Base-by-base conservation (phyloP, 2,329 filamentous ascomycete genomes). In the Fusarium algeriense region DNA sequence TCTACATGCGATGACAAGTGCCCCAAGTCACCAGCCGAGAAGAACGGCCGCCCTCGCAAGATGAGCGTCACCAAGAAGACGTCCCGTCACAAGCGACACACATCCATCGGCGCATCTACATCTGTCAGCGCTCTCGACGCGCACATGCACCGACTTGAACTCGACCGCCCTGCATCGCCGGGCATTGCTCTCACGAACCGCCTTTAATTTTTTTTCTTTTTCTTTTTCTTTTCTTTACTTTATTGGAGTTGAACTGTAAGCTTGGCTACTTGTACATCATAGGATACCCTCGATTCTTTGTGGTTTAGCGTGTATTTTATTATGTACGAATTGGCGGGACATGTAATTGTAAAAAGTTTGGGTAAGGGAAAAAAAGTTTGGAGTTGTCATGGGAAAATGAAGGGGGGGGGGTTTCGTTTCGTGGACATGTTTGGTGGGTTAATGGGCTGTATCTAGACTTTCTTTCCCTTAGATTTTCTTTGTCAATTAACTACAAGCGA, bases 1-100 rank as follows among this genome's bases (percentile, higher is more conserved):
- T 41, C 56, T 7, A 60, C 64, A 0, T 44, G 56, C n/a, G 75
- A 76, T 23, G 70, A 73, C 9, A 76, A 75, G 61, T 63, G 59
- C 15, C 45, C 57, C 35, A 68, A 75, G 70, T 64, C 66, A 23
- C 48, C 61, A 10, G 48, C 64, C 13, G 74, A 77, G 44, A 75
- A 77, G 64, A 74, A 70, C 34, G 67, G 48, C 1, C 76, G 76
- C 5, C 71, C 76, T 15, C 74, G 76, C 46, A 78, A 78, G 75
- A 77, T 78, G 76, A 78, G 76, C 71, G 46, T 76, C 26, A 76
- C 76, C 44, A 67, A 68, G 56, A 76, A 74, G 57, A 59, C 70
- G 7, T 62, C 71, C 15, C 62, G 74, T 7, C 76, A 78, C 54
- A 77, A 73, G 59, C 59, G 75, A 3, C 70, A 73, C 20, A 67